These are phyloP conservation scores for Fragaria ananassa DNA, from an alignment of 306 rosid genomes.

Conservation along the genomic window DNA sequence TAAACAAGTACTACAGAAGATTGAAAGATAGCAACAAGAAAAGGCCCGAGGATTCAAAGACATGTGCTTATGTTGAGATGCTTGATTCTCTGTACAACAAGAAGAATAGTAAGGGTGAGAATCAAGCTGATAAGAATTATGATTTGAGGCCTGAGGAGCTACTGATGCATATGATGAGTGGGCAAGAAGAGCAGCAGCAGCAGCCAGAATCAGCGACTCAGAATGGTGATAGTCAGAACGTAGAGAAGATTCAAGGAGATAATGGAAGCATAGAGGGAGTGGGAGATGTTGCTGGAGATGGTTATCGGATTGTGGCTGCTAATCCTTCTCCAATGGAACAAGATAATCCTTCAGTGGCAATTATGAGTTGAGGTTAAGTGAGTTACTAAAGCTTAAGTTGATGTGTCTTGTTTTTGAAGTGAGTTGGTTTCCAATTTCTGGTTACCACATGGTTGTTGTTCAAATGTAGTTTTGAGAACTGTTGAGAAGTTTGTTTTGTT, in stretches of 20 bases:
- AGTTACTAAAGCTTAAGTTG: slow-evolving; percentile 8
- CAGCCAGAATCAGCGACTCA: slow-evolving; percentile 35
- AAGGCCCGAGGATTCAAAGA: slow-evolving; percentile 68
- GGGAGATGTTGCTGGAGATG: slow-evolving; percentile 24
- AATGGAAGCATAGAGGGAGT: slow-evolving; percentile 20
- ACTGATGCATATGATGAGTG: slow-evolving; percentile 67
- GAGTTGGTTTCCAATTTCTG: neutral
- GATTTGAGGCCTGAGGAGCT: slow-evolving; percentile 79
- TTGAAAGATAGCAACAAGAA: slow-evolving; percentile 68
- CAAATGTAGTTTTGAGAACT: slow-evolving; percentile 12
- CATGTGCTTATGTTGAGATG: slow-evolving; percentile 71
- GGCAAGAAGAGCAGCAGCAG: slow-evolving; percentile 38
- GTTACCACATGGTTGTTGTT: slow-evolving; percentile 1
- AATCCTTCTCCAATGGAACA: slow-evolving; percentile 26
- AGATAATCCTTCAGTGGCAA: slow-evolving; percentile 34
- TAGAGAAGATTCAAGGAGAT: slow-evolving; percentile 31
- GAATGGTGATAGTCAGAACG: slow-evolving; percentile 40
- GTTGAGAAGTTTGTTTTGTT: slow-evolving; percentile 9
- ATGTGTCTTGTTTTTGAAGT: neutral
- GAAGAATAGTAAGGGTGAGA: slow-evolving; percentile 38
- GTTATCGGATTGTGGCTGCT: slow-evolving; percentile 28
- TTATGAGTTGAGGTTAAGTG: slow-evolving; percentile 34
- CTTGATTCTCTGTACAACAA: slow-evolving; percentile 59
- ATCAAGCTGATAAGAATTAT: slow-evolving; percentile 30
- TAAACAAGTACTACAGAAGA: slow-evolving; percentile 85